Base-by-base conservation (phyloP, 2,329 filamentous ascomycete species). In the Pseudogymnoascus sp. region DNA sequence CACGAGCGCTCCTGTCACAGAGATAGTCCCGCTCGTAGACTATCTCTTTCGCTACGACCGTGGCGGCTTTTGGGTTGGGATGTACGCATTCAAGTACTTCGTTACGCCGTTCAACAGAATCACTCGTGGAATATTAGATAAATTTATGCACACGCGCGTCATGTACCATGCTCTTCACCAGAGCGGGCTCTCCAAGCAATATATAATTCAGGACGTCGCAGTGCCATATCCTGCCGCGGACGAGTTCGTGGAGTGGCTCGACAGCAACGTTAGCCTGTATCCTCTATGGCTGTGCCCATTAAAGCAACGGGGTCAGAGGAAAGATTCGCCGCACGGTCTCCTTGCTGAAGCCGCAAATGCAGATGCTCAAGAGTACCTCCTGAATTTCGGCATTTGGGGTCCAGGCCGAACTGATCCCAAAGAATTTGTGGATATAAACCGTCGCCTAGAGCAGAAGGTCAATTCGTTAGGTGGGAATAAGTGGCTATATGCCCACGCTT, bases 401-500 rank as follows among this genome's bases (percentile, higher is more conserved):
- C 89, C 86, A 74, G 90, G 88, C 10, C 84, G 87, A 1, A 74
- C 77, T 2, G 71, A 80, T 60, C 51, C 65, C 1, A 73, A 75
- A 0, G 79, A 79, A 11, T 93, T 93, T 71, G 79, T 92, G 2
- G 73, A 76, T 31, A 83, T 84, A 70, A 96, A 96, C 75, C 83
- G 88, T 18, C 79, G 79, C 26, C 80, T 96, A 23, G 91, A 96
- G 77, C 76, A 79, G 34, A 87, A 88, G 71, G 83, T 92, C 5
- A 78, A 79, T 51, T 80, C 84, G 67, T 80, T 95, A 1, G 86
- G 86, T 61, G 91, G 91, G 2, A 84, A 88, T 77, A 96, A 96
- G 77, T 95, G 90, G 87, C 78, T 96, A 12, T 96, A 96, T 75
- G 90, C 91, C 2, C 88, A 93, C 70, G 87, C 90, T 0, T 96